Evolutionary conservation across 176 grass and related monocot genomes (phyloP).

Genomic region (Cocos nucifera): DNA sequence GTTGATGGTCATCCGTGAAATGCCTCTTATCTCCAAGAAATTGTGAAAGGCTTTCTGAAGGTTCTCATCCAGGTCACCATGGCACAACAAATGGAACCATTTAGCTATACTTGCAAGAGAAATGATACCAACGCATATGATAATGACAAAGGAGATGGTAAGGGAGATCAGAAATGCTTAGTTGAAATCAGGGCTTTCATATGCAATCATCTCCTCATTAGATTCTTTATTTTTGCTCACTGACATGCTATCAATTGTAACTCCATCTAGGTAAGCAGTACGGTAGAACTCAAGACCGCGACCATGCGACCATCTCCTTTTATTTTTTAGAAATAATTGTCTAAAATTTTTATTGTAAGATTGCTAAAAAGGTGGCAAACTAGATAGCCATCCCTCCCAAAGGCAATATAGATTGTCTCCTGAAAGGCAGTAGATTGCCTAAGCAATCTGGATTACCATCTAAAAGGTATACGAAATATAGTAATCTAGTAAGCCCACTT

Average conservation of each 20-base stretch:
- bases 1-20: constrained; percentile 71
- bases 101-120: not conserved
- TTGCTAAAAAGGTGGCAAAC: too few relatives aligned
- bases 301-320: too few relatives aligned
- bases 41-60: constrained; percentile 89
- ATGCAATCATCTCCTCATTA: constrained; percentile 37
- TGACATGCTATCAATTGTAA: constrained; percentile 68
- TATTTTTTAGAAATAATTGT: too few relatives aligned
- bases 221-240: constrained; percentile 21
- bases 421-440: too few relatives aligned
- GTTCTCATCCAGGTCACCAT: constrained; percentile 87
- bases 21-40: constrained; percentile 76
- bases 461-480: too few relatives aligned
- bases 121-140: too few relatives aligned
- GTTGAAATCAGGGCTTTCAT: constrained; percentile 94
- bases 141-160: not conserved
- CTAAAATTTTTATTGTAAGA: too few relatives aligned
- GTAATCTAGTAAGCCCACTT: too few relatives aligned
- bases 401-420: too few relatives aligned
- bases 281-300: constrained; percentile 58
- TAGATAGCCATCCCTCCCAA: too few relatives aligned
- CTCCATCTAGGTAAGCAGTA: constrained; percentile 71
- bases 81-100: too few relatives aligned
- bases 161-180: constrained; percentile 13
- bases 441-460: too few relatives aligned